phyloP scores from a whole-genome alignment of 2,329 filamentous ascomycete species.

The Stemphylium vesicarium region DNA sequence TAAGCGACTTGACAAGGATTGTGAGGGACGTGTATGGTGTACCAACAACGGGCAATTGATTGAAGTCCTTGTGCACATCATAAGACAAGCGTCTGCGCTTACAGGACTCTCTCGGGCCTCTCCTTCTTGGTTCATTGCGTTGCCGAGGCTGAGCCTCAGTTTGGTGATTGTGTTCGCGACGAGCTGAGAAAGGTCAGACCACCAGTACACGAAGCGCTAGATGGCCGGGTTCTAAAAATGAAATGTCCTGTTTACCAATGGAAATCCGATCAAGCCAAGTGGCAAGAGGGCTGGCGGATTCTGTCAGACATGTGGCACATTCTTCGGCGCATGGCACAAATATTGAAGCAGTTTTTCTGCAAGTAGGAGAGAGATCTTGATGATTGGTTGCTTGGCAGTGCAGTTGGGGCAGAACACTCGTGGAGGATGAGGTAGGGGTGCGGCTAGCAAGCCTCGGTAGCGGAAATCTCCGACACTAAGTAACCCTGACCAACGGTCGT shows the following conservation, averaged over 20 bases:
- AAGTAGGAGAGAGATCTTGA: too few relatives aligned
- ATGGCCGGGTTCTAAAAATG: neutral
- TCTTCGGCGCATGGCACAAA: neutral
- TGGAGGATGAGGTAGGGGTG: neutral
- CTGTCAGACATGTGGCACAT: neutral
- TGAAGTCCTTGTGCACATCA: too few relatives aligned
- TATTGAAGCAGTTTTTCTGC: too few relatives aligned
- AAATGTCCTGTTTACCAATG: neutral
- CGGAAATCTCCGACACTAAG: slow-evolving; percentile 23
- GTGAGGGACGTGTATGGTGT: neutral
- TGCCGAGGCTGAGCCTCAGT: neutral
- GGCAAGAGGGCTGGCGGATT: neutral
- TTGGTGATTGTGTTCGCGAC: neutral
- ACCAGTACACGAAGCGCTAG: neutral
- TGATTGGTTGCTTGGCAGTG: too few relatives aligned
- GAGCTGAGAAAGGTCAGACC: neutral
- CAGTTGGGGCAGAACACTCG: neutral
- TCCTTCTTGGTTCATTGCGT: neutral
- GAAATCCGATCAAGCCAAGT: neutral
- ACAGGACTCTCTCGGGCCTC: neutral
- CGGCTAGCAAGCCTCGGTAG: slow-evolving; percentile 10
- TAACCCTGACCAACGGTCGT: slow-evolving; percentile 12
- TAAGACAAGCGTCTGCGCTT: neutral
- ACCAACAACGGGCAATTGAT: neutral
- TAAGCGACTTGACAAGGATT: neutral